Base-by-base conservation (phyloP, 441 rosid genomes). In the Raphanus hybrid region DNA sequence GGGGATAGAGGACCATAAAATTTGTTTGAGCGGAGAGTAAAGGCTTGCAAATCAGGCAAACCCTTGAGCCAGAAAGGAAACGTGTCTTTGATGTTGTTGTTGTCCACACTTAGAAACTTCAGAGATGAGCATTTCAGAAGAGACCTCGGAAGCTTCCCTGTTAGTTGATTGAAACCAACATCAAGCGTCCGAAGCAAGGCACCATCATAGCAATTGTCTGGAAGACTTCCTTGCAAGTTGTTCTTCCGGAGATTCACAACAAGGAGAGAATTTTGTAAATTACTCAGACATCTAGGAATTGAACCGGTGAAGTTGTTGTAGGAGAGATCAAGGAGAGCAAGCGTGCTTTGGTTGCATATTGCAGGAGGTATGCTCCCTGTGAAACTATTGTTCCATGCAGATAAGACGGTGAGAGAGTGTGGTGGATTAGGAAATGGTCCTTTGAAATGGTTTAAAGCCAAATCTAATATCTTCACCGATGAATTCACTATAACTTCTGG, bases 21-120 rank as follows among this genome's bases (percentile, higher is more conserved):
- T 0, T 0, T 57, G 75, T 92, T 91, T 5, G 69, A 80, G 15
- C 90, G 83, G 14, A 92, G 70, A 9, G 84, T 80, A 3, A 91
- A 86, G 12, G 77, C 90, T 3, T 80, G 71, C 67, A 91, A 29
- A 9, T 20, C 75, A 43, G 85, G 27, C 12, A 75, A 20, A 6
- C 1, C 72, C 68, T 82, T 86, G 79, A 91, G 35, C 57, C 74
- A 75, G 63, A 89, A 89, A 27, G 93, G 97, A 77, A 84, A 91
- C 0, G 0, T 2, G 32, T 85, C 96, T 5, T 41, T 23, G 1
- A 90, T 69, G 8, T 8, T 63, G 70, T 90, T 90, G 77, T 76
- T 79, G 2, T 90, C 90, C 0, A 92, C 10, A 27, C 73, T 74
- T 6, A 92, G 65, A 39, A 89, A 81, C 76, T 84, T 84, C 6